Percentiles rank a stretch among this genome's conserved stretches.
phyloP scores from a whole-genome alignment of 2,329 filamentous ascomycete genomes.

The Verticillium longisporum region DNA sequence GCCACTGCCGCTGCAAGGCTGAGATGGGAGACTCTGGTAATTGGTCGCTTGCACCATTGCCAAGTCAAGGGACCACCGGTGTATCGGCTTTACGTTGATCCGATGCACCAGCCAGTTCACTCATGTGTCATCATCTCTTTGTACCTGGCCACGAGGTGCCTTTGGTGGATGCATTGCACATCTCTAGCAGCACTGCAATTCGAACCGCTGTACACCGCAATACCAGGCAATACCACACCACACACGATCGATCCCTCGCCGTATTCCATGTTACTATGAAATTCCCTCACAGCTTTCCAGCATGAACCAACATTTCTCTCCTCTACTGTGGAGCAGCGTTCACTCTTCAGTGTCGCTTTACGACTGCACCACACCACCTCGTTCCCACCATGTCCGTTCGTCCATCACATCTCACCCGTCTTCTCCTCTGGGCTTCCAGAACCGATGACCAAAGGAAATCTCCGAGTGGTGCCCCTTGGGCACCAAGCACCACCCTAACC shows the following conservation, averaged over 20 bases:
- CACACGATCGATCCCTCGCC: background rate
- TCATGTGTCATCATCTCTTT: too few relatives aligned
- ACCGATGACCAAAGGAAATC: background rate
- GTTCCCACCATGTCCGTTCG: background rate
- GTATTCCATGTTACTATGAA: background rate
- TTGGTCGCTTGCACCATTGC: background rate
- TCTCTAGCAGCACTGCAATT: too few relatives aligned
- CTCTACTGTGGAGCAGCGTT: background rate
- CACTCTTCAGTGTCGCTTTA: too few relatives aligned
- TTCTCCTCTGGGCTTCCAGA: background rate
- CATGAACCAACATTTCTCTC: background rate
- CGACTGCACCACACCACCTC: background rate
- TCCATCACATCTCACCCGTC: background rate
- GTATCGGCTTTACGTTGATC: background rate
- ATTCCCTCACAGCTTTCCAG: background rate
- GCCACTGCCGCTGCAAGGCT: background rate
- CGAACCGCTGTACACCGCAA: too few relatives aligned
- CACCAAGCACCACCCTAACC: background rate
- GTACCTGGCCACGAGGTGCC: too few relatives aligned
- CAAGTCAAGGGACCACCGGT: background rate
- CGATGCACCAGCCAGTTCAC: background rate
- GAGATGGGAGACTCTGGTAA: background rate
- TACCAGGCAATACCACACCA: too few relatives aligned
- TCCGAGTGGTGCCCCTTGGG: background rate
- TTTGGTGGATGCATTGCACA: too few relatives aligned